Evolutionary conservation across 2,329 filamentous ascomycete genomes (phyloP).

Genomic region (Neobulgaria alba): DNA sequence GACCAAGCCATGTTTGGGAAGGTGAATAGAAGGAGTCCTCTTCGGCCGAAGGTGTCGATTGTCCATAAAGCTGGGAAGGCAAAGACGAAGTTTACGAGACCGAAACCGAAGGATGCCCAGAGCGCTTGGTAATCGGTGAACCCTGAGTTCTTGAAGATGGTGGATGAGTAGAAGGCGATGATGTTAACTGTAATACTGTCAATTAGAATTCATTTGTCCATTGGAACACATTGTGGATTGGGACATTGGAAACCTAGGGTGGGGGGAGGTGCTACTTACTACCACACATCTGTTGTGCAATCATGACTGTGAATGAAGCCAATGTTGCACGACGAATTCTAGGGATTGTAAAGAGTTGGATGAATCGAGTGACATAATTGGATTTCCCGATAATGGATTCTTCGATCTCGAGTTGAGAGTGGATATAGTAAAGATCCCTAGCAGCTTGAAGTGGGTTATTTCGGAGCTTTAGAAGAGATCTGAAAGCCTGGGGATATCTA

Average conservation of each 20-base stretch:
- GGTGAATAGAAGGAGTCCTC: slow-evolving; percentile 48
- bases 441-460: slow-evolving; percentile 52
- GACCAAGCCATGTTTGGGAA: slow-evolving; percentile 62
- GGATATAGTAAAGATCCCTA: slow-evolving; percentile 53
- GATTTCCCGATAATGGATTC: slow-evolving; percentile 32
- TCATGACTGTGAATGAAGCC: slow-evolving; percentile 64
- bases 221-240: too few relatives aligned
- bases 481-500: slow-evolving; percentile 44
- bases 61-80: slow-evolving; percentile 47
- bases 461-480: slow-evolving; percentile 46
- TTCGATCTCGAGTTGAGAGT: slow-evolving; percentile 42
- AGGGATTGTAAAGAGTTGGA: slow-evolving; percentile 60
- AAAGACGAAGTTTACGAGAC: slow-evolving; percentile 56
- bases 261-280: too few relatives aligned
- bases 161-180: slow-evolving; percentile 67
- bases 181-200: too few relatives aligned
- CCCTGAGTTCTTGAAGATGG: slow-evolving; percentile 50
- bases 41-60: slow-evolving; percentile 59
- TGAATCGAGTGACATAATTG: slow-evolving; percentile 50
- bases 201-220: too few relatives aligned
- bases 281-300: slow-evolving; percentile 11
- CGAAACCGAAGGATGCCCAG: slow-evolving; percentile 56
- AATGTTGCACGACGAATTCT: slow-evolving; percentile 63
- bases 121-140: slow-evolving; percentile 47
- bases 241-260: too few relatives aligned